A percentile compares a stretch with the other conserved stretches of the same genome.
Evolutionary conservation across 768 basidiomycete species (phyloP).

Genomic region (Collybia mongolica): DNA sequence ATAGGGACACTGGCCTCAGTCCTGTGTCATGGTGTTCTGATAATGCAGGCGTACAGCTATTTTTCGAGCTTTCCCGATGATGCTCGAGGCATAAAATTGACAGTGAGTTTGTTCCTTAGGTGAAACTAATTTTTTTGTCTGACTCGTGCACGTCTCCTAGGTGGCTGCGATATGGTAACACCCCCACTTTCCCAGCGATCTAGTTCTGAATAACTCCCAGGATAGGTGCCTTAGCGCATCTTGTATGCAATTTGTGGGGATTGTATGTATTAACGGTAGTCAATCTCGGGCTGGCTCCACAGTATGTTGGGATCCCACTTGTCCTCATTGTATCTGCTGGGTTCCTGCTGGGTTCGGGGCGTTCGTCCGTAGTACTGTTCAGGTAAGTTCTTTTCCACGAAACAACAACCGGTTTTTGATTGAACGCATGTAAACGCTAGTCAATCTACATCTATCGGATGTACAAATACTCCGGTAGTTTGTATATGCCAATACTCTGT

Average conservation of each 20-base stretch:
- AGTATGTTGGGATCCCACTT: not conserved
- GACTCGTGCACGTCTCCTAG: no score
- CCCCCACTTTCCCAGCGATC: no score
- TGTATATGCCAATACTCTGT: not conserved
- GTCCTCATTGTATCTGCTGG: not conserved
- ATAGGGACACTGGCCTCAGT: no score
- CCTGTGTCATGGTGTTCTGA: no score
- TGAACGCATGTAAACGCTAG: not conserved
- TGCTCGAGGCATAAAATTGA: not conserved
- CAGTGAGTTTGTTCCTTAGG: not conserved
- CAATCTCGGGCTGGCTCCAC: not conserved
- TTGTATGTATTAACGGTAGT: not conserved
- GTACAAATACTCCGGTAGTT: not conserved
- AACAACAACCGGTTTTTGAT: not conserved
- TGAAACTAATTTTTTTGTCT: no score
- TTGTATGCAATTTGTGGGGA: not conserved
- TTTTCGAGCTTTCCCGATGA: not conserved
- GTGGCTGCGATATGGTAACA: no score
- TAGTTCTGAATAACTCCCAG: not conserved
- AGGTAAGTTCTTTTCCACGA: not conserved
- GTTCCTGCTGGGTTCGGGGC: not conserved
- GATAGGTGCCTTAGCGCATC: not conserved
- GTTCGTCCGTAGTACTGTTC: not conserved
- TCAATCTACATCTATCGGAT: not conserved
- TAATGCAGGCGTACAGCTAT: no score